Base-by-base conservation (phyloP, 2,329 filamentous ascomycete genomes). In the Fusarium nodosum region DNA sequence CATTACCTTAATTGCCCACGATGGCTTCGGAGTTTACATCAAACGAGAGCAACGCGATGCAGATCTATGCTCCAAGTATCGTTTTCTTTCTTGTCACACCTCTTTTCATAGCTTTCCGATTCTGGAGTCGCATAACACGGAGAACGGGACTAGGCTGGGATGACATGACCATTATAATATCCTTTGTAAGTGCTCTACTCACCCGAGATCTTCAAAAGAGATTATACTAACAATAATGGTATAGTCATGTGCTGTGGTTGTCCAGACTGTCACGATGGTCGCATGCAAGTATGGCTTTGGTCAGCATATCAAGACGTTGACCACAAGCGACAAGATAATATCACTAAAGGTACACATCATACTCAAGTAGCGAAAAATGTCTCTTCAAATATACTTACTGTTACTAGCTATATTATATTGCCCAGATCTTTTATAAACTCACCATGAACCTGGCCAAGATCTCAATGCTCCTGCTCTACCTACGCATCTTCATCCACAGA, bases 401-500 rank as follows among this genome's bases (percentile, higher is more conserved):
- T 9, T 1, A 54, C n/a, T 38, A 86, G 84, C 73, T 82, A 22
- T 87, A 86, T 72, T 86, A 83, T 64, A 73, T 84, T 28, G 80
- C 83, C 4, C 85, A 87, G 67, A 81, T 84, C 53, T 83, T 85
- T 61, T 87, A 87, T 76, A 87, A 87, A 68, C 75, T 85, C 65
- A 83, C 83, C 42, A 83, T 87, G 61, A 85, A 84, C 71, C 75
- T 86, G 33, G 86, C 83, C 3, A 87, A 88, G 68, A 75, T 81
- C 3, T 86, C 85, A 4, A 85, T 87, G 53, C 74, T 87, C 9
- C 76, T 86, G 5, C 79, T 88, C 20, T 88, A 87, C 68, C 82
- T 85, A 24, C 83, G 84, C 28, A 85, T 87, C 47, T 88, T 87
- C 60, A 77, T 83, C 24, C 79, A 83, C 47, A 77, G 64, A 46